Base-by-base conservation (phyloP, 345 rosid species). In the Microcos paniculata region DNA sequence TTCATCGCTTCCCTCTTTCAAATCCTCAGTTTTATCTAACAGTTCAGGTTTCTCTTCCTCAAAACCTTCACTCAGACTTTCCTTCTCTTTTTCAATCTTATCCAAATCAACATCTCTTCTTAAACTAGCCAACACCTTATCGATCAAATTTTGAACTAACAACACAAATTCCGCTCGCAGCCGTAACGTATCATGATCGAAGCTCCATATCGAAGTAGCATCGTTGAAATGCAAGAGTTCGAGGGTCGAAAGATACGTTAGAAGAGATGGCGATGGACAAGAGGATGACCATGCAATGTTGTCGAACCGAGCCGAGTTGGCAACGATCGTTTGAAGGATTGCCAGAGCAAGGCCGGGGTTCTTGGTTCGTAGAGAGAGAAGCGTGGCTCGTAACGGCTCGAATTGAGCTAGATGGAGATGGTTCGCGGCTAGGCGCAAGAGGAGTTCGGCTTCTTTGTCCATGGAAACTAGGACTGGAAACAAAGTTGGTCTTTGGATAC, bases 391-490 rank as follows among this genome's bases (percentile, higher is more conserved):
- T 24, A 95, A 78, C 19, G 99, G 92, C 91, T 95, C 99, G 89
- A 91, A 91, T 55, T 95, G 99, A 43, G 93, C 94, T 21, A 95
- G 84, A 79, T 89, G 84, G 67, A 95, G 97, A 80, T 95, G 94
- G 84, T 95, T 95, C 66, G 94, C 93, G 43, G 94, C 96, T 19
- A 95, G 87, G 79, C 94, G 94, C 23, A 87, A 86, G 31, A 95
- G 96, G 59, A 95, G 87, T 76, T 90, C 91, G 42, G 96, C 87
- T 79, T 93, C 98, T 62, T 78, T 84, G 84, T 91, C 97, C 98
- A 91, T 92, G 70, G 40, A 33, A 52, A 35, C 18, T 18, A 4
- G 26, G 10, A 19, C 46, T 33, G 6, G 57, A 38, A 7, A 74
- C 51, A 21, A 51, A 31, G 38, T 33, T 6, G 26, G 5, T 31